Percentiles rank a stretch among this genome's conserved stretches.
phyloP scores from a whole-genome alignment of 1,284 basidiomycete genomes.

The Ganoderma lucidum region DNA sequence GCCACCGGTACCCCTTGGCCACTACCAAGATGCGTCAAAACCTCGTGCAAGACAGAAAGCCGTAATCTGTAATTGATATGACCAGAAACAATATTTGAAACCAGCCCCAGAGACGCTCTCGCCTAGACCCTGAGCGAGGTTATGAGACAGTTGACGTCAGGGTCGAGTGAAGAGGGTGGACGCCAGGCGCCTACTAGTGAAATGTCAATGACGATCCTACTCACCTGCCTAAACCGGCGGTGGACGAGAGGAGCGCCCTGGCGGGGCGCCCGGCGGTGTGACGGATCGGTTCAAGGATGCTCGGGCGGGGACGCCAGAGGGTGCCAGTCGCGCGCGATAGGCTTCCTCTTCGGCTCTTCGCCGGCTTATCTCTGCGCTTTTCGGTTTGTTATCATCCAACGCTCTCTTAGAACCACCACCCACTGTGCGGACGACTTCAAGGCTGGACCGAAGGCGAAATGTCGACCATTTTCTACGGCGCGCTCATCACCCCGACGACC shows the following conservation, averaged over 20 bases:
- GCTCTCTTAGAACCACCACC: neutral
- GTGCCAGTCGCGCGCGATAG: neutral
- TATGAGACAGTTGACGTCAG: constrained; percentile 3
- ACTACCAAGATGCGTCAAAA: neutral
- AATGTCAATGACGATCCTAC: constrained; percentile 14
- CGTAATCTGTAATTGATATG: neutral
- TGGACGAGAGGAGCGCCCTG: neutral
- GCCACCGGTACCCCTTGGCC: neutral
- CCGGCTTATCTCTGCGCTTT: neutral
- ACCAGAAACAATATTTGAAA: neutral
- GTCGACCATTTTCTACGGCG: constrained; percentile 67
- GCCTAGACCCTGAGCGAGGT: neutral
- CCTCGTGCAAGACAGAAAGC: neutral
- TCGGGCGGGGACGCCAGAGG: neutral
- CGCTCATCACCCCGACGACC: constrained; percentile 71
- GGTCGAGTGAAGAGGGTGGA: neutral
- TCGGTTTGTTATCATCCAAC: neutral
- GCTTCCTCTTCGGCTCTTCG: neutral
- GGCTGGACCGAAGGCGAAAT: constrained; percentile 20
- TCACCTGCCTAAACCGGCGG: constrained; percentile 18
- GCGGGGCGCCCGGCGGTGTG: neutral
- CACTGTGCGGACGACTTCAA: neutral
- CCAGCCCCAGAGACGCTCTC: neutral
- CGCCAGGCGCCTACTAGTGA: neutral
- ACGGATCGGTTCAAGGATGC: neutral